These are phyloP conservation scores for Herpotrichia juniperi DNA, from an alignment of 2,329 filamentous ascomycete genomes.

Conservation along the genomic window DNA sequence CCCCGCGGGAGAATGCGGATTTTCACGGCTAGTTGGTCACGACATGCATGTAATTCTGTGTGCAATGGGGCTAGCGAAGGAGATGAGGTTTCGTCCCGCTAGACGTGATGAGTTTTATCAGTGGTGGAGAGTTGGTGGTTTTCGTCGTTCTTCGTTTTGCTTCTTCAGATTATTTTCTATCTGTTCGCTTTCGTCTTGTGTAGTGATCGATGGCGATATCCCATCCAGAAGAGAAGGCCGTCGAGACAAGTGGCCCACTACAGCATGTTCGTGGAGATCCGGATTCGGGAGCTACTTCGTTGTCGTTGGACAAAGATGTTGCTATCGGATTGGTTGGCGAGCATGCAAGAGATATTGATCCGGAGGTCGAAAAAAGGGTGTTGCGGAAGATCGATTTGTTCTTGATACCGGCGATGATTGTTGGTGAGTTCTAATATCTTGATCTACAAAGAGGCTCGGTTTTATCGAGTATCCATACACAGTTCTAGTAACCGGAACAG, in stretches of 20 bases:
- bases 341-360: constrained; percentile 60
- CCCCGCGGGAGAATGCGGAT: neutral
- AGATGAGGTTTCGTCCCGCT: too few species aligned
- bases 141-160: neutral
- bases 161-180: neutral
- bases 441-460: neutral
- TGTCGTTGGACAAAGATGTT: constrained; percentile 57
- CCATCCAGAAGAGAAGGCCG: constrained; percentile 19
- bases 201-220: neutral
- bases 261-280: constrained; percentile 13
- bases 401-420: constrained; percentile 69
- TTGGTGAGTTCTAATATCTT: constrained; percentile 32
- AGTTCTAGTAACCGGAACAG: too few species aligned
- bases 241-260: constrained; percentile 8
- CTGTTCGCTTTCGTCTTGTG: neutral
- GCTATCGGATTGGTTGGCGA: constrained; percentile 67
- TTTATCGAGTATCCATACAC: too few species aligned
- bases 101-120: neutral
- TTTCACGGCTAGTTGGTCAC: neutral
- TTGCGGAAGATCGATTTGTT: constrained; percentile 71
- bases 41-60: neutral
- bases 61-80: neutral
- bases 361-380: constrained; percentile 60
- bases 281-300: constrained; percentile 17
- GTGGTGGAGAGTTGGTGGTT: neutral